Evolutionary conservation across 2,329 filamentous ascomycete species (phyloP), one percentile per base, ranked within the genome.

Genomic region (Apiospora sp.): DNA sequence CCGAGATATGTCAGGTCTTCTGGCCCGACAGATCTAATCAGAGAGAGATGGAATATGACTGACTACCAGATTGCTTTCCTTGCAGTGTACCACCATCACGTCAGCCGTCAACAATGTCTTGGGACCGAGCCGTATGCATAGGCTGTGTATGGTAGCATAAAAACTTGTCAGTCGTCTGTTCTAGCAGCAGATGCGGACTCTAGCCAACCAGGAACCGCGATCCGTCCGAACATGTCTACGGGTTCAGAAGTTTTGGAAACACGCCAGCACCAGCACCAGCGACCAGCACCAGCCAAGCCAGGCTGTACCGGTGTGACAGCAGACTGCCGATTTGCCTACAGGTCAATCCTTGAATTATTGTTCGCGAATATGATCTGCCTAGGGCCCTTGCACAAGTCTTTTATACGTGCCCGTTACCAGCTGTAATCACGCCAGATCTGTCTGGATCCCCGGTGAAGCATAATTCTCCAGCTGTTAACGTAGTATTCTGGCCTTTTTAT

Each of bases 161-260:
- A 43, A 68, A 54, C 51, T 73, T 73, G 67, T 71, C 69, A 73
- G 24, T 41, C 69, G 67, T 54, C 19, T 51, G 8, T 44, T 34
- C 48, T 73, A 48, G 71, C 43, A n/a, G 51, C 27, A 24, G 34
- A n/a, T 37, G 49, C 72, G 72, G 70, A 69, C 51, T 70, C 69
- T 27, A 70, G 37, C 72, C 72, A 73, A 73, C 67, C 72, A 71
- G 54, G 58, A 34, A 24, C 46, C 54, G 46, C 24, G 12, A 68
- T 73, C 54, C 67, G 54, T 73, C 72, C 67, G 72, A 73, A 68
- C 27, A 71, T 71, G 51, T 48, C 37, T 71, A 70, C 73, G 67
- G 54, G 70, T 71, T 61, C 72, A 72, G 70, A 69, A 69, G 67
- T 27, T 73, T 75, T 75, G 72, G 71, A 71, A 68, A 70, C 70